Conservation (phyloP, 2,329 filamentous ascomycete genomes). For the Magnaporthales sp. region DNA sequence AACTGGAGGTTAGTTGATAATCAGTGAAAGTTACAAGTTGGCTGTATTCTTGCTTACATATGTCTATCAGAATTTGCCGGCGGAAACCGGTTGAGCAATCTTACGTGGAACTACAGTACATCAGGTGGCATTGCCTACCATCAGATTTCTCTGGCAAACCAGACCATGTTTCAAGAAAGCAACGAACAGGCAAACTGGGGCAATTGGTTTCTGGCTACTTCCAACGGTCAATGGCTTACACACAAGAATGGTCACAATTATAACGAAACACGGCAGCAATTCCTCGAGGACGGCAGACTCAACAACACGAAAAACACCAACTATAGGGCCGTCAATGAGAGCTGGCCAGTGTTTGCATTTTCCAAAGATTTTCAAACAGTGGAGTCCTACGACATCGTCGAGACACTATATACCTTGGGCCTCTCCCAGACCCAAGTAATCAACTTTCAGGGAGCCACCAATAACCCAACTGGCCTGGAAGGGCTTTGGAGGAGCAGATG, state of each 20-base stretch:
- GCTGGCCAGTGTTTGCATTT: slow-evolving; percentile 75
- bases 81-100: slow-evolving; percentile 44
- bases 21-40: background rate
- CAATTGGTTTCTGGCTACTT: slow-evolving; percentile 65
- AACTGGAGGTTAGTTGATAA: slow-evolving; percentile 46
- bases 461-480: slow-evolving; percentile 52
- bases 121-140: slow-evolving; percentile 51
- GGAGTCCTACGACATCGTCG: slow-evolving; percentile 17
- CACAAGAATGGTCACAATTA: slow-evolving; percentile 63
- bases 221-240: slow-evolving; percentile 44
- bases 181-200: slow-evolving; percentile 75
- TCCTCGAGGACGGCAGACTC: slow-evolving; percentile 53
- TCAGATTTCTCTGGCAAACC: slow-evolving; percentile 48
- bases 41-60: background rate
- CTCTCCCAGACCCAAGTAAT: slow-evolving; percentile 70
- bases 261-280: slow-evolving; percentile 54
- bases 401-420: slow-evolving; percentile 64
- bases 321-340: slow-evolving; percentile 59
- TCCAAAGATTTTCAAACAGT: slow-evolving; percentile 49
- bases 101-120: slow-evolving; percentile 54
- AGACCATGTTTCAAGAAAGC: slow-evolving; percentile 59
- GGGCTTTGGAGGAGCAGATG: slow-evolving; percentile 76
- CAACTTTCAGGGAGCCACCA: slow-evolving; percentile 61
- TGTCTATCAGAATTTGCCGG: slow-evolving; percentile 57
- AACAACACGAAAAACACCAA: slow-evolving; percentile 54